Conservation (phyloP, 495 filamentous ascomycete species). For the Annulohypoxylon nitens region DNA sequence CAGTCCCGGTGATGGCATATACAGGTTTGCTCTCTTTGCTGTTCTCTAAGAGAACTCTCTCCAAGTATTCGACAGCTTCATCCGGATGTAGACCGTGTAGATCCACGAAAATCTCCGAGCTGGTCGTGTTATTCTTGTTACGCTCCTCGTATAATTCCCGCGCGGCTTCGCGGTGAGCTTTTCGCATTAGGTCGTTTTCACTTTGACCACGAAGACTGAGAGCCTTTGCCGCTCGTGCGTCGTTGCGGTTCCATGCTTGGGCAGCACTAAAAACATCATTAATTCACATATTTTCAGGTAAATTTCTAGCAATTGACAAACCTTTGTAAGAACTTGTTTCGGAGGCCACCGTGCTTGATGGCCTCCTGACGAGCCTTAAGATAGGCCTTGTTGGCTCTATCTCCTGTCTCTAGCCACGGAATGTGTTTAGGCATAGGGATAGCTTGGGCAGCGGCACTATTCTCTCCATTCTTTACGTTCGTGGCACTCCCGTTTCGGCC, state of each 20-base stretch:
- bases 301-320: constrained; percentile 52
- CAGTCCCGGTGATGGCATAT: constrained; percentile 96
- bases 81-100: constrained; percentile 96
- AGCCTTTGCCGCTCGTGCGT: constrained; percentile 95
- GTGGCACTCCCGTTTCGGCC: constrained; percentile 67
- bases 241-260: constrained; percentile 99
- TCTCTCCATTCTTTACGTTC: constrained; percentile 74
- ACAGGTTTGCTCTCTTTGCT: constrained; percentile 77
- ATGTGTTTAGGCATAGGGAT: constrained; percentile 92
- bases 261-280: constrained; percentile 74
- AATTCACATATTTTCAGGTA: constrained; percentile 24
- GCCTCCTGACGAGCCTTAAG: constrained; percentile 93
- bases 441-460: constrained; percentile 81
- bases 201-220: constrained; percentile 92
- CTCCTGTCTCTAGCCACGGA: constrained; percentile 97
- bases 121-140: constrained; percentile 74
- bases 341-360: constrained; percentile 93
- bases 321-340: constrained; percentile 98
- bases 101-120: constrained; percentile 90
- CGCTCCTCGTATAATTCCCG: constrained; percentile 93
- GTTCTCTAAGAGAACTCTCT: constrained; percentile 86
- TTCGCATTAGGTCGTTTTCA: constrained; percentile 97
- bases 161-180: constrained; percentile 95
- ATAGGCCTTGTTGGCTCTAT: constrained; percentile 89
- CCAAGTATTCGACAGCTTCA: constrained; percentile 95